These are phyloP conservation scores for Ochetophila trinervis DNA, from an alignment of 306 rosid species.

Conservation along the genomic window DNA sequence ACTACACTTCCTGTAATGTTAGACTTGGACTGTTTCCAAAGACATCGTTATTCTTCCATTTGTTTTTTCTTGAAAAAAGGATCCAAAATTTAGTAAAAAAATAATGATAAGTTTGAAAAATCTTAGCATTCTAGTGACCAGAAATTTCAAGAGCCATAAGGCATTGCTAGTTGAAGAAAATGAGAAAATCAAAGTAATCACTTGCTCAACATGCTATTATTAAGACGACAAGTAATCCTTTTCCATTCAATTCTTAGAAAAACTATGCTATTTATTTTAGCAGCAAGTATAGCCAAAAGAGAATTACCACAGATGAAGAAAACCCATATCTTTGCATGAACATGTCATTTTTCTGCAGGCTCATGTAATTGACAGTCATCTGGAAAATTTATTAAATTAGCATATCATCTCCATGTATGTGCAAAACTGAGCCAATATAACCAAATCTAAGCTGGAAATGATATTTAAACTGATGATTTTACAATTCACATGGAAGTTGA, in stretches of 20 bases:
- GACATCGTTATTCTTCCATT: too few relatives aligned
- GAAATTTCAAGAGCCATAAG: background rate
- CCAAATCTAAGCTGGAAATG: background rate
- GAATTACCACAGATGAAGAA: constrained; percentile 81
- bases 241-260: too few relatives aligned
- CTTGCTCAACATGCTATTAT: too few relatives aligned
- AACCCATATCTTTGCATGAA: constrained; percentile 89
- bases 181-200: too few relatives aligned
- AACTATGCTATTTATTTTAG: background rate
- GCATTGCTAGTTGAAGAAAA: background rate
- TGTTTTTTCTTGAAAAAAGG: too few relatives aligned
- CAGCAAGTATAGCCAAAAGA: constrained; percentile 10
- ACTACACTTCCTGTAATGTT: too few relatives aligned
- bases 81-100: background rate
- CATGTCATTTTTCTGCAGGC: constrained; percentile 52
- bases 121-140: background rate
- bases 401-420: constrained; percentile 27
- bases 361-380: constrained; percentile 87
- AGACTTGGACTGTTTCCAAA: too few relatives aligned
- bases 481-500: background rate
- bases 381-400: constrained; percentile 41
- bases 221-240: too few relatives aligned
- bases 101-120: background rate
- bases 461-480: background rate
- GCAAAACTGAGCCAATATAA: constrained; percentile 12